Conservation (phyloP, 495 filamentous ascomycete species). For the Bacidia rubella region DNA sequence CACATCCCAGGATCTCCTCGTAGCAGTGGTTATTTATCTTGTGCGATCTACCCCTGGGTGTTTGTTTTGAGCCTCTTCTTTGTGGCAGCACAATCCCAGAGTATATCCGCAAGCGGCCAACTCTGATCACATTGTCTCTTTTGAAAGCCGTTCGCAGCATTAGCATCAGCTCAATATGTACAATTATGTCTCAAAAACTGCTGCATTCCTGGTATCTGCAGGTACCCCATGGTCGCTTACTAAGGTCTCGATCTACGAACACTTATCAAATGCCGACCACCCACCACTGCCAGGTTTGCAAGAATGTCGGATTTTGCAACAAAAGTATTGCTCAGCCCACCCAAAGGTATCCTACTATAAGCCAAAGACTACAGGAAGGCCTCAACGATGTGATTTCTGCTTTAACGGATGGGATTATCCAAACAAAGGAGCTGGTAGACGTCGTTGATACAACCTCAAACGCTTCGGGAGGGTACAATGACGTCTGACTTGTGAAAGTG, state of each 20-base stretch:
- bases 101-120: too few relatives aligned
- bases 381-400: constrained; percentile 2
- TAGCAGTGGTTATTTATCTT: too few relatives aligned
- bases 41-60: too few relatives aligned
- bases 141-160: too few relatives aligned
- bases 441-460: constrained; percentile 9
- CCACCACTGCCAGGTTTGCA: constrained; percentile 7
- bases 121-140: too few relatives aligned
- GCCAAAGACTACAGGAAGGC: constrained; percentile 1
- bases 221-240: neutral
- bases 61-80: too few relatives aligned
- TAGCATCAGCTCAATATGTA: too few relatives aligned
- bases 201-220: neutral
- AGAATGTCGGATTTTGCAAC: constrained; percentile 1
- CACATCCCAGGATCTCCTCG: too few relatives aligned
- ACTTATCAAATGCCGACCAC: constrained; percentile 4
- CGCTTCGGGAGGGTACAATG: constrained; percentile 11
- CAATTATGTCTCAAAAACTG: too few relatives aligned
- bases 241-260: neutral
- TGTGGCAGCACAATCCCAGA: too few relatives aligned
- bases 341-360: neutral
- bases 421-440: neutral
- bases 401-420: neutral
- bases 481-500: constrained; percentile 3
- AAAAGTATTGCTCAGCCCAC: neutral